Base-by-base conservation (phyloP, 2,329 filamentous ascomycete species). In the Aspergillus fischeri region DNA sequence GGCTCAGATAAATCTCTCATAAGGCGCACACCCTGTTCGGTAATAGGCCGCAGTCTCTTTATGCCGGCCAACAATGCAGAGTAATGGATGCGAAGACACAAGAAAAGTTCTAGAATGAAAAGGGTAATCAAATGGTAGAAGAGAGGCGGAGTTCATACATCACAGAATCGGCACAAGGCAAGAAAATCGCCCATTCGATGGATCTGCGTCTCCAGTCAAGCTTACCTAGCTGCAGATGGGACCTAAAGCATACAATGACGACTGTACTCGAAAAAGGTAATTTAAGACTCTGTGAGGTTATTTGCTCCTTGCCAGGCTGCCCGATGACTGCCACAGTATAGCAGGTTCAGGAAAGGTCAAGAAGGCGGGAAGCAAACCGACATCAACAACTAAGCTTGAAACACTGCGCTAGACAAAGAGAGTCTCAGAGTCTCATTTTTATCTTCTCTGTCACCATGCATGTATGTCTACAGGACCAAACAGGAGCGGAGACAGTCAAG, bases 201-300 rank as follows among this genome's bases (percentile, higher is more conserved):
- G 63, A 65, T 63, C 61, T 59, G 61, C 58, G 54, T 59, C 59
- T 14, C 57, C 58, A 60, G 61, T 59, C 62, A 65, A 65, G 64
- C 64, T 66, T 63, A 66, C 57, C 58, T 63, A 65, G 59, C 58
- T 63, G 62, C 56, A 63, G 60, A 58, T 58, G 53, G 49, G 52
- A 51, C 49, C 51, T 53, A 56, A 57, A 61, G 51, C 45, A 49
- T 47, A 58, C 58, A 64, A 61, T 53, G 56, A 56, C 55, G 60
- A 55, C 53, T 27, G 41, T 21, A n/a, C n/a, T 11, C 55, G 54
- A 54, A 56, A 52, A 57, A 44, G 60, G 58, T 47, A 56, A 60
- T 51, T 54, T 51, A 54, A 54, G 6, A 25, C 29, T 11, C n/a
- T 41, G 35, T 14, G 29, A 24, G 29, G 29, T 32, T 51, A 27